Percentiles rank a stretch among this genome's conserved stretches.
Evolutionary conservation across 495 filamentous ascomycete species (phyloP).

Genomic region (Penicillium cataractarum): DNA sequence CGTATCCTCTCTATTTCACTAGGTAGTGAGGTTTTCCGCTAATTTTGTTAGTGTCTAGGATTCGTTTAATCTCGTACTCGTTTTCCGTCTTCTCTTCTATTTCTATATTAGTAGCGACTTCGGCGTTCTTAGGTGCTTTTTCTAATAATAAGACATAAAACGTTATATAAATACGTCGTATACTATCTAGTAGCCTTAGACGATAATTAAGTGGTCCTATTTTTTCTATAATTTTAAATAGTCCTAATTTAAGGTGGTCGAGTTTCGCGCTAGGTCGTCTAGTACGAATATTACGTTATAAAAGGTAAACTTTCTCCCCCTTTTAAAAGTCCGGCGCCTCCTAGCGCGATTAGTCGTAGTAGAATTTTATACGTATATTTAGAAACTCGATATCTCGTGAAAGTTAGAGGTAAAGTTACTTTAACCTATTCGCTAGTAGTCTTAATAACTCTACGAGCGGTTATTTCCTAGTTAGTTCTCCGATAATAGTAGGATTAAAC

Average conservation of each 20-base stretch:
- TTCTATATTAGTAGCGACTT: not conserved
- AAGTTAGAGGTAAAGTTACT: too few species aligned
- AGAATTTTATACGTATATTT: too few species aligned
- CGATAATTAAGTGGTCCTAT: not conserved
- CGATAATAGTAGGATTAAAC: not conserved
- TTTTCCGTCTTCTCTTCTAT: not conserved
- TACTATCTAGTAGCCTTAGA: not conserved
- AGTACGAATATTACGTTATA: not conserved
- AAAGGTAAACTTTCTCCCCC: not conserved
- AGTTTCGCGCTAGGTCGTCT: not conserved
- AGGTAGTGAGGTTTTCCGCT: not conserved
- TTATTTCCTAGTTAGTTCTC: not conserved
- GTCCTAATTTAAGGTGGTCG: not conserved
- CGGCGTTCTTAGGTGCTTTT: not conserved
- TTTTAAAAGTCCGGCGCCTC: not conserved
- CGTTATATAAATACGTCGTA: not conserved
- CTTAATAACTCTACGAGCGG: not conserved
- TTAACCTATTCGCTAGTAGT: not conserved
- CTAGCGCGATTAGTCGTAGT: too few species aligned
- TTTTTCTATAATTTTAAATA: not conserved
- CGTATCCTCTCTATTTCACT: too few species aligned
- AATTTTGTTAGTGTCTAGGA: not conserved
- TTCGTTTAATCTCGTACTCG: not conserved
- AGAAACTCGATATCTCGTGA: too few species aligned
- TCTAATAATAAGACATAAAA: not conserved